Conservation (phyloP, 164 flowering plant species). For the Stephania cephalantha region DNA sequence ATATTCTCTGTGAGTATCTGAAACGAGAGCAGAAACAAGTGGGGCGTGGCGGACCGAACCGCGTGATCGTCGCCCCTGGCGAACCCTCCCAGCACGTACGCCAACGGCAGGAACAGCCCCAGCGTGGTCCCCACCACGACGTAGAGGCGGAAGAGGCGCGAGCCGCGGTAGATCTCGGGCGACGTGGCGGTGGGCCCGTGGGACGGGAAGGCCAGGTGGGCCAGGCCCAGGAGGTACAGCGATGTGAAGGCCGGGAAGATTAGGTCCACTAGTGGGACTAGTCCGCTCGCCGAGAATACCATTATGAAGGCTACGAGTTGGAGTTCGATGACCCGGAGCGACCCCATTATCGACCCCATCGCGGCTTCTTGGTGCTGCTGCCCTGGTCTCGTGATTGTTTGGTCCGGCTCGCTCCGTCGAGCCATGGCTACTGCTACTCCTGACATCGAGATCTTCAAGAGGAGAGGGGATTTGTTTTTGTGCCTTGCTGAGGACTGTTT, state of each 20-base stretch:
- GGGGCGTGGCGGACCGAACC: slow-evolving; percentile 78
- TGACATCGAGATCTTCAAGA: slow-evolving; percentile 28
- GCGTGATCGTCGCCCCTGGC: slow-evolving; percentile 89
- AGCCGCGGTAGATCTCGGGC: slow-evolving; percentile 47
- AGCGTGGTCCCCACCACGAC: slow-evolving; percentile 65
- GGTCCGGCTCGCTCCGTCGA: slow-evolving; percentile 35
- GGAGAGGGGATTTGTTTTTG: neutral
- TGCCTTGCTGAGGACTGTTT: neutral
- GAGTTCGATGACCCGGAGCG: slow-evolving; percentile 79
- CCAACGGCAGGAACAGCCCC: slow-evolving; percentile 88
- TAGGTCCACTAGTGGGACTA: slow-evolving; percentile 78
- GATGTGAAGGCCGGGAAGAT: slow-evolving; percentile 66
- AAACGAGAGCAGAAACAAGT: slow-evolving; percentile 71
- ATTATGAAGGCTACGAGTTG: slow-evolving; percentile 93
- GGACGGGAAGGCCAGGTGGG: slow-evolving; percentile 71
- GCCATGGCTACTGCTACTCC: slow-evolving; percentile 58
- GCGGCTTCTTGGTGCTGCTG: slow-evolving; percentile 14
- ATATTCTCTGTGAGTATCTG: slow-evolving; percentile 90
- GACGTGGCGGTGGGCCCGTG: slow-evolving; percentile 11
- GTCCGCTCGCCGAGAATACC: slow-evolving; percentile 92
- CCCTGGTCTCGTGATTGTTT: slow-evolving; percentile 3
- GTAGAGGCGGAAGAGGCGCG: slow-evolving; percentile 47
- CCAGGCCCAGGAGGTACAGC: slow-evolving; percentile 46
- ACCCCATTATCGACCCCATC: slow-evolving; percentile 64
- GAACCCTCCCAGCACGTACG: slow-evolving; percentile 89